phyloP scores from a whole-genome alignment of 257 asterid genomes.

The Solanum megistacrolobum region DNA sequence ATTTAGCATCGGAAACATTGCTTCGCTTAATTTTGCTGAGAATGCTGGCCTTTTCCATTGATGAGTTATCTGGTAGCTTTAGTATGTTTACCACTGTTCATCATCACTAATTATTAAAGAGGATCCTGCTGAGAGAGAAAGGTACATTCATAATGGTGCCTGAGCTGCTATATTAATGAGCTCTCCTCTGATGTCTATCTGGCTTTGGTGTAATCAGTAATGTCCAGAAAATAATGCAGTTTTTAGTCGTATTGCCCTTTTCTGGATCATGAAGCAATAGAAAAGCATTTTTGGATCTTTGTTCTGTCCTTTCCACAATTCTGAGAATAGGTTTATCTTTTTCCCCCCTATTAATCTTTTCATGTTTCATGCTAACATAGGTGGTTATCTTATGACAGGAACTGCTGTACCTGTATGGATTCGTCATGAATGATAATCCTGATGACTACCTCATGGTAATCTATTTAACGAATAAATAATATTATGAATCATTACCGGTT shows the following conservation, averaged over 20 bases:
- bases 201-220: background rate
- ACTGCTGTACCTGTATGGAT: conserved; percentile 86
- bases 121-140: background rate
- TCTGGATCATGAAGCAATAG: background rate
- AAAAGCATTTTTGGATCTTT: background rate
- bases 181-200: background rate
- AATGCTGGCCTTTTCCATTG: background rate
- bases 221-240: background rate
- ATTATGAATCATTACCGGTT: background rate
- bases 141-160: background rate
- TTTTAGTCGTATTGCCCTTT: background rate
- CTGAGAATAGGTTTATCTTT: background rate
- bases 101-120: background rate
- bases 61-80: background rate
- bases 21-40: background rate
- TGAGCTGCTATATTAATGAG: background rate
- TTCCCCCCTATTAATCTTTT: background rate
- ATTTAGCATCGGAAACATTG: background rate
- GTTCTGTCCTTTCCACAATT: background rate
- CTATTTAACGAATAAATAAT: background rate
- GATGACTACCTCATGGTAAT: conserved; percentile 91
- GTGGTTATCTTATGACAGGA: conserved; percentile 47
- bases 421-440: conserved; percentile 67
- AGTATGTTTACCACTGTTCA: background rate
- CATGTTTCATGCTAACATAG: background rate